Evolutionary conservation across 495 filamentous ascomycete genomes (phyloP).

Genomic region (Penicillium angulare): DNA sequence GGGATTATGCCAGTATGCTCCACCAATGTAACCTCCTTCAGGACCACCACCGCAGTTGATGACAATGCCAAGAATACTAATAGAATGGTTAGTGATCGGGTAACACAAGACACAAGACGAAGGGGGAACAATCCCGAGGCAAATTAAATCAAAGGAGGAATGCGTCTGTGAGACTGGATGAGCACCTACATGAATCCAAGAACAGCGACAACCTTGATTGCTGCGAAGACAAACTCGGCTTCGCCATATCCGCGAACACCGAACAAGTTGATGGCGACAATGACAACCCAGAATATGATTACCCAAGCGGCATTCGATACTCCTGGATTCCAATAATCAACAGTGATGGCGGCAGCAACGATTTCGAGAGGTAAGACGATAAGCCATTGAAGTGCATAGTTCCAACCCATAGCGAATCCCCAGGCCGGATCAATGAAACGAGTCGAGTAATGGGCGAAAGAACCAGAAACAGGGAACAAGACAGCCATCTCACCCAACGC

Average conservation of each 20-base stretch:
- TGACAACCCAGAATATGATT: conserved; percentile 72
- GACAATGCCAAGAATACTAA: conserved; percentile 73
- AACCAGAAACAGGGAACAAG: conserved; percentile 85
- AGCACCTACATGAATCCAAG: conserved; percentile 78
- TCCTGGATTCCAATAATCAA: conserved; percentile 74
- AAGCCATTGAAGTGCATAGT: conserved; percentile 95
- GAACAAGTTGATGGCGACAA: conserved; percentile 80
- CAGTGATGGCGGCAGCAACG: conserved; percentile 84
- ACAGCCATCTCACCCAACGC: conserved; percentile 92
- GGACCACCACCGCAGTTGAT: conserved; percentile 79
- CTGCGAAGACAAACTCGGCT: conserved; percentile 84
- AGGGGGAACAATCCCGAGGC: no score
- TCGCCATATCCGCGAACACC: conserved; percentile 88
- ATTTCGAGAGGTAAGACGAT: conserved; percentile 86
- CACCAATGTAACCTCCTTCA: conserved; percentile 75
- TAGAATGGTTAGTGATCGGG: conserved; percentile 18
- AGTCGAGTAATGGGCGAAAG: conserved; percentile 89
- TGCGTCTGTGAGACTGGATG: not conserved
- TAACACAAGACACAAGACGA: no score
- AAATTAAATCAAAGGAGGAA: not conserved
- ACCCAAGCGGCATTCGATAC: conserved; percentile 78
- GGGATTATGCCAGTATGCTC: conserved; percentile 76
- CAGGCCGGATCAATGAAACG: conserved; percentile 92
- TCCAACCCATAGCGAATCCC: conserved; percentile 99
- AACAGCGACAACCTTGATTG: conserved; percentile 83